These are phyloP conservation scores for Neoarthrinium moseri DNA, from an alignment of 2,329 filamentous ascomycete genomes.

Conservation along the genomic window DNA sequence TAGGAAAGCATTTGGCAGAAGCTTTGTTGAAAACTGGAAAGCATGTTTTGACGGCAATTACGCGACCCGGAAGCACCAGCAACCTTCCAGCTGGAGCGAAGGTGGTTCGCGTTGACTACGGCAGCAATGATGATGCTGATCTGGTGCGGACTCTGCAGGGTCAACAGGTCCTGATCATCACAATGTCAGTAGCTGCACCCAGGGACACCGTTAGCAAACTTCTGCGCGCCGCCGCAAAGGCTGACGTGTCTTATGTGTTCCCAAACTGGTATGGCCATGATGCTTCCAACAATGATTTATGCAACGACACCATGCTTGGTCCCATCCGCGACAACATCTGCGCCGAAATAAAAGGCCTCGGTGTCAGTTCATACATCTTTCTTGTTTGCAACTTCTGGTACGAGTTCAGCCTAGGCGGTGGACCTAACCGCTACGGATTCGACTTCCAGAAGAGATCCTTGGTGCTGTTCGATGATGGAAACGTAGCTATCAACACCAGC, in stretches of 20 bases:
- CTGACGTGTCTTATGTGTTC: constrained; percentile 53
- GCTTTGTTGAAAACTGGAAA: constrained; percentile 44
- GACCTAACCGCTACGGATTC: constrained; percentile 43
- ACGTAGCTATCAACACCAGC: constrained; percentile 48
- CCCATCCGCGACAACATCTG: constrained; percentile 12
- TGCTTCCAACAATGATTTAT: constrained; percentile 31
- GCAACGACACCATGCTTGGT: constrained; percentile 24
- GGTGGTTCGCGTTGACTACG: constrained; percentile 43
- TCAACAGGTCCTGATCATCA: constrained; percentile 59
- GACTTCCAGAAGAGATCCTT: constrained; percentile 40
- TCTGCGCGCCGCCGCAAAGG: constrained; percentile 52
- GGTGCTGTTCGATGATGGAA: constrained; percentile 56
- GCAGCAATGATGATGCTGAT: constrained; percentile 34
- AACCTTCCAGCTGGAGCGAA: constrained; percentile 45
- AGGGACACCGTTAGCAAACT: constrained; percentile 46
- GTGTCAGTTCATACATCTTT: constrained; percentile 29
- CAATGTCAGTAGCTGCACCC: constrained; percentile 42
- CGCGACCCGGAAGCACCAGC: constrained; percentile 39
- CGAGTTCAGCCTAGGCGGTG: constrained; percentile 45
- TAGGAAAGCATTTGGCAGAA: constrained; percentile 36
- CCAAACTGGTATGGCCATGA: constrained; percentile 46
- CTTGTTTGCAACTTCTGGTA: constrained; percentile 48
- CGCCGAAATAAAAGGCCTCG: constrained; percentile 34
- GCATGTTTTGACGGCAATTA: constrained; percentile 51
- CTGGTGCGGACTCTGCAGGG: constrained; percentile 49